A percentile compares a stretch with the other conserved stretches of the same genome.
These are phyloP conservation scores for Gentiana dahurica DNA, from an alignment of 257 asterid genomes.

Conservation along the genomic window DNA sequence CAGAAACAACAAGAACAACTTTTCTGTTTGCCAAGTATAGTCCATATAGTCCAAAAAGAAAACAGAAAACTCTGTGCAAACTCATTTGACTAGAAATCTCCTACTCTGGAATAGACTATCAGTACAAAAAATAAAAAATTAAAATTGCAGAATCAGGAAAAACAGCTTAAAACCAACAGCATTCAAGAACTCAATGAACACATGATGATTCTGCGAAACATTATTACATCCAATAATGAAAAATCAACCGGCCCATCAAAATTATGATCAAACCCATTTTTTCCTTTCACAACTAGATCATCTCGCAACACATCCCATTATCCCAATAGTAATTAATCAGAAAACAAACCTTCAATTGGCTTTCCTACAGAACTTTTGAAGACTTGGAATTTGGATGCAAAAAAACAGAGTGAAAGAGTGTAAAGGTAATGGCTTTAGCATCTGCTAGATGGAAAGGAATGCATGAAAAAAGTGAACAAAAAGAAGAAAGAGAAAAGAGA, in stretches of 20 bases:
- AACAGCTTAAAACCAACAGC: too few relatives aligned
- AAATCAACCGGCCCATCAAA: neutral
- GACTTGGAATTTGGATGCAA: neutral
- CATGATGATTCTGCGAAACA: too few relatives aligned
- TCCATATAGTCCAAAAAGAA: too few relatives aligned
- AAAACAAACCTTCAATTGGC: neutral
- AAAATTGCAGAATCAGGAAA: too few relatives aligned
- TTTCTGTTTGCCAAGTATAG: neutral
- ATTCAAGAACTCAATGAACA: too few relatives aligned
- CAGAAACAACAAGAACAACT: neutral
- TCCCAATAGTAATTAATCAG: too few relatives aligned
- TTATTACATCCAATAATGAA: neutral
- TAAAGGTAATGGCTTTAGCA: conserved; percentile 3
- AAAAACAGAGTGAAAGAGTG: neutral
- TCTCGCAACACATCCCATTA: neutral
- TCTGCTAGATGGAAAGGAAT: conserved; percentile 15
- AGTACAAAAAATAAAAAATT: neutral
- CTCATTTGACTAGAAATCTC: neutral
- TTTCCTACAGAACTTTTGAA: conserved; percentile 1
- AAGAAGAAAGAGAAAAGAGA: conserved; percentile 6
- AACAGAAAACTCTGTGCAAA: too few relatives aligned
- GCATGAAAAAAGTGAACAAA: conserved; percentile 16
- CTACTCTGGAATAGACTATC: neutral
- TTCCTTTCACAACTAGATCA: conserved; percentile 5
- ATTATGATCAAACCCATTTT: neutral